These are phyloP conservation scores for Glebionis coronaria DNA, from an alignment of 129 eudicot species.

Conservation along the genomic window DNA sequence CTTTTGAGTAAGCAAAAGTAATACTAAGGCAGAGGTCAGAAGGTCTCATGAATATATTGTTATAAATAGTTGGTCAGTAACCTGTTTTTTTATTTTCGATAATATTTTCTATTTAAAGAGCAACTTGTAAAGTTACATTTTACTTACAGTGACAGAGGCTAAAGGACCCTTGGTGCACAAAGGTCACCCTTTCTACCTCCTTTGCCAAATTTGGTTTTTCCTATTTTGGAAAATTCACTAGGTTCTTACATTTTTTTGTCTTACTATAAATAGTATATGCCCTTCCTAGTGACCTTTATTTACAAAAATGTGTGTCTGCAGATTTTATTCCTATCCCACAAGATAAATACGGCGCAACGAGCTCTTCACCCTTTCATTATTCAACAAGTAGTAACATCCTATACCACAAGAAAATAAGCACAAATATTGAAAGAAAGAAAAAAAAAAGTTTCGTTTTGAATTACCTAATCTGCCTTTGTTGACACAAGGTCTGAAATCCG, in stretches of 20 bases:
- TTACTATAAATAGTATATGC: background rate
- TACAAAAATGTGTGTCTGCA: conserved; percentile 15
- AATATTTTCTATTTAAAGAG: background rate
- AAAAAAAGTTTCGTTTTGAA: no score
- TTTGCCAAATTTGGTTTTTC: conserved; percentile 5
- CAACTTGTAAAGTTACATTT: no score
- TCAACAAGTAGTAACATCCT: conserved; percentile 9
- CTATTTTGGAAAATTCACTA: conserved; percentile 47
- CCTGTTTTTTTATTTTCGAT: conserved; percentile 23
- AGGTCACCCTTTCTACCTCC: background rate
- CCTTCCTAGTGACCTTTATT: background rate
- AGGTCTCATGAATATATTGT: conserved; percentile 43
- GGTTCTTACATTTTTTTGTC: conserved; percentile 23
- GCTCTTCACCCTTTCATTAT: conserved; percentile 12
- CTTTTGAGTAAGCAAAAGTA: conserved; percentile 38
- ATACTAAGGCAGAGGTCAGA: conserved; percentile 38
- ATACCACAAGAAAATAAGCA: conserved; percentile 1
- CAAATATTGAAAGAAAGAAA: background rate
- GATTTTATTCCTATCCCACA: conserved; percentile 5
- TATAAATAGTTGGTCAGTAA: conserved; percentile 58
- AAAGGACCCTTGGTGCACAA: background rate
- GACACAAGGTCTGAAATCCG: background rate
- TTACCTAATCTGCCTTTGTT: background rate
- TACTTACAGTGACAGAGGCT: background rate
- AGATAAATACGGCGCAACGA: conserved; percentile 12